Conservation (phyloP, 2,329 filamentous ascomycete species). For the Arthrocladium fulminans region DNA sequence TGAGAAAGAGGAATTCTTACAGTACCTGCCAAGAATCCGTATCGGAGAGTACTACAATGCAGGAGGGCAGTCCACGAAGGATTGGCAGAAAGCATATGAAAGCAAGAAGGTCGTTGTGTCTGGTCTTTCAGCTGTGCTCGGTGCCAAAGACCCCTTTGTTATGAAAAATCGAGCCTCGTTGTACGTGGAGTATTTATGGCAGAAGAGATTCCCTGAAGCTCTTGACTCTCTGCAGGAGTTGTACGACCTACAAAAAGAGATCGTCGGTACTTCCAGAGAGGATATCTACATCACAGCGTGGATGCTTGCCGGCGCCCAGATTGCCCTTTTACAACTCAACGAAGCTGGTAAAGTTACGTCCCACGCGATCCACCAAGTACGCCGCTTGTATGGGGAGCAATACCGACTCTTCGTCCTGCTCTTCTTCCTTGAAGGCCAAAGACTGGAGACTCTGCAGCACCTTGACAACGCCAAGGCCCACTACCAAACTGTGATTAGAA, state of each 20-base stretch:
- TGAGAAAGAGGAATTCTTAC: constrained; percentile 1
- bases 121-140: neutral
- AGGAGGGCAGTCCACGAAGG: neutral
- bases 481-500: neutral
- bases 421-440: neutral
- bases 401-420: neutral
- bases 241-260: neutral
- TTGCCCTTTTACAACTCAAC: neutral
- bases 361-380: neutral
- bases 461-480: neutral
- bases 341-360: neutral
- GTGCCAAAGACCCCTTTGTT: neutral
- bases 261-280: neutral
- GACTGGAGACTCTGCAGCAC: neutral
- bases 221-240: neutral
- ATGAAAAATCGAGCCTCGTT: neutral
- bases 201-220: constrained; percentile 1
- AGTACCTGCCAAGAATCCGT: constrained; percentile 4
- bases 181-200: constrained; percentile 1
- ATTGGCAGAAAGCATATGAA: constrained; percentile 7
- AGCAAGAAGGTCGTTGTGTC: neutral
- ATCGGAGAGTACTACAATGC: constrained; percentile 2
- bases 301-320: neutral
- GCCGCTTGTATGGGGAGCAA: neutral
- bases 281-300: neutral